Percentiles rank a stretch among this genome's conserved stretches.
Evolutionary conservation across 305 asterid genomes (phyloP).

Genomic region (Fraxinus nigra): DNA sequence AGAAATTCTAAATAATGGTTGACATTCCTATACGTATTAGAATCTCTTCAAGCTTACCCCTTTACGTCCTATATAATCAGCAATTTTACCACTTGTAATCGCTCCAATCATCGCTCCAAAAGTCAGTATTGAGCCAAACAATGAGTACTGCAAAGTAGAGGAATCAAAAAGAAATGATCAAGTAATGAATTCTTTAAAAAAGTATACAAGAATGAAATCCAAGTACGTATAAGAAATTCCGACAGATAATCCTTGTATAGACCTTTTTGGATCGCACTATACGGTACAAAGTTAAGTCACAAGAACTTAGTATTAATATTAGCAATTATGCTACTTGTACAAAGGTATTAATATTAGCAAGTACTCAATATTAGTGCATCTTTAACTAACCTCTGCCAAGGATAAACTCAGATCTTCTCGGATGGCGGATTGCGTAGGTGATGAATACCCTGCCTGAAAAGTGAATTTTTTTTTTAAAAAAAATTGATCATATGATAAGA

Average conservation of each 20-base stretch:
- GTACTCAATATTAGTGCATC: not conserved
- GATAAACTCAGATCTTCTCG: slow-evolving; percentile 63
- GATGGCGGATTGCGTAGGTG: slow-evolving; percentile 83
- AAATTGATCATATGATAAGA: not conserved
- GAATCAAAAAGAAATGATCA: not conserved
- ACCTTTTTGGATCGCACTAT: not conserved
- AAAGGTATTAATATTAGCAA: no score
- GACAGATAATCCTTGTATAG: not conserved
- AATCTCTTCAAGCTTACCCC: slow-evolving; percentile 53
- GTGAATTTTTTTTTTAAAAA: not conserved
- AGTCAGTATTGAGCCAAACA: slow-evolving; percentile 89
- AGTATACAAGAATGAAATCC: not conserved
- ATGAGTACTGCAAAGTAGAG: slow-evolving; percentile 62
- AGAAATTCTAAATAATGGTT: not conserved
- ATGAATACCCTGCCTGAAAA: slow-evolving; percentile 85
- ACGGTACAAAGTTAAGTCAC: not conserved
- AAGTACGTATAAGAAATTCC: not conserved
- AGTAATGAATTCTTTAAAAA: not conserved
- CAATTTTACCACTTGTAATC: slow-evolving; percentile 79
- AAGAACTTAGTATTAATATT: not conserved
- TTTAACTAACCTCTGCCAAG: slow-evolving; percentile 68
- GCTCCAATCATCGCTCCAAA: slow-evolving; percentile 99
- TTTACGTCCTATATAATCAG: slow-evolving; percentile 79
- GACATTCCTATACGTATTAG: not conserved
- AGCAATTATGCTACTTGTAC: not conserved